Percentiles rank a stretch among this genome's conserved stretches.
Conservation (phyloP, 208 protist species). For the Trypanosoma melophagium region DNA sequence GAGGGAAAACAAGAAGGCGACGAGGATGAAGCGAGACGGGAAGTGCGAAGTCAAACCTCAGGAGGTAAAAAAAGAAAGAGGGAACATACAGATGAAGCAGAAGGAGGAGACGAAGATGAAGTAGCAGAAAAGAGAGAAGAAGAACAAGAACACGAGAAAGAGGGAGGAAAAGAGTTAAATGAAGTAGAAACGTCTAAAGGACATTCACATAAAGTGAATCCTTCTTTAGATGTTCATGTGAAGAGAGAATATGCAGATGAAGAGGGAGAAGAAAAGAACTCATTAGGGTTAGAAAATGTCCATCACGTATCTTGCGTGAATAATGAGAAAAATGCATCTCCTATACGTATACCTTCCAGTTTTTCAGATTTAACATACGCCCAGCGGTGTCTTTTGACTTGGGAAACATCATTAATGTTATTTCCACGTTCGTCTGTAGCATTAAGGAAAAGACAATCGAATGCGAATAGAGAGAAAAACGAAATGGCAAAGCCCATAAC, state of each 20-base stretch:
- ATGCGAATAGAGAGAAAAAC: background rate
- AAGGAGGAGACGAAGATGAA: background rate
- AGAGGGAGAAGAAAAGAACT: too few species aligned
- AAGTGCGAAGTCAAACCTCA: too few species aligned
- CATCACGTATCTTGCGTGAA: background rate
- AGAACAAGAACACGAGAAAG: background rate
- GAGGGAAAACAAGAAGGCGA: background rate
- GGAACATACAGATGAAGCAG: too few species aligned
- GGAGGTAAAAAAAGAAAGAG: too few species aligned
- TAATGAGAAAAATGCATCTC: background rate
- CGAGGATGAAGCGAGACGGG: too few species aligned
- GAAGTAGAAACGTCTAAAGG: background rate
- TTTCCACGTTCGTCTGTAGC: conserved; percentile 7
- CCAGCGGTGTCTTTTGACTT: conserved; percentile 74
- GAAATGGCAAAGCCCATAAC: background rate
- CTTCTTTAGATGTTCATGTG: background rate
- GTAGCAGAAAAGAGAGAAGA: background rate
- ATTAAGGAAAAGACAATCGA: background rate
- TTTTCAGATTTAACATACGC: conserved; percentile 59
- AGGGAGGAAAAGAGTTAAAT: background rate
- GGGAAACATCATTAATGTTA: conserved; percentile 57
- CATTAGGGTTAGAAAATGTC: background rate
- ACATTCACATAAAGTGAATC: background rate
- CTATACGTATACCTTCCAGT: background rate
- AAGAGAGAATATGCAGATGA: background rate